Base-by-base conservation (phyloP, 2,329 filamentous ascomycete species). In the Drechslera avenae region DNA sequence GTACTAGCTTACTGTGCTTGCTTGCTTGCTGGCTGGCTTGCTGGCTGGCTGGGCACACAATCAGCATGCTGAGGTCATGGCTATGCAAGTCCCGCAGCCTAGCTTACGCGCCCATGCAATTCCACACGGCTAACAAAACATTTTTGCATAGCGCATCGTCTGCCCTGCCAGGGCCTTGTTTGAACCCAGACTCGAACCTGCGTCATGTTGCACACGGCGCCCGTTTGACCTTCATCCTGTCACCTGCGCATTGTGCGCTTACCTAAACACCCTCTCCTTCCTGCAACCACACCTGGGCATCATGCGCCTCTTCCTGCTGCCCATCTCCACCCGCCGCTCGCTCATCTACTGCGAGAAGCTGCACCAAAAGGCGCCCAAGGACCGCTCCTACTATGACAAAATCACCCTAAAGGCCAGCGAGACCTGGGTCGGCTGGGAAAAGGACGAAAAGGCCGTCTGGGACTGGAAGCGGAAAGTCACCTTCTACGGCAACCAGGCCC, bases 291-390 rank as follows among this genome's bases (percentile, higher is more conserved):
- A 37, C 17, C 48, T n/a, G n/a, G n/a, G n/a, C 59, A 62, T 57
- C 26, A 97, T 99, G 94, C 90, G 91, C 73, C 83, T 99, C 75
- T 96, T 91, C 77, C 86, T 99, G 59, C 84, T 99, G 50, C 94
- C 94, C 56, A 88, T 99, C 66, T 96, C 93, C 52, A 96, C 91
- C 60, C 86, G 89, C 69, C 88, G 92, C 68, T 92, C 91, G 43
- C 85, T 99, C 56, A 86, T 99, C 67, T 97, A 96, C 79, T 95
- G 90, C 75, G 89, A 96, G 70, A 87, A 88, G 59, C 78, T 89
- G 57, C 81, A 85, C 66, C 75, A 79, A 44, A 78, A 84, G 39
- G 63, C 68, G 34, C 75, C 81, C 31, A 58, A 62, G 56, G 61
- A 71, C 42, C 67, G 81, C 81, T 80, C 80, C n/a, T 76, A 84